phyloP scores from a whole-genome alignment of 2,329 filamentous ascomycete species.

The Purpureocillium takamizusanense region DNA sequence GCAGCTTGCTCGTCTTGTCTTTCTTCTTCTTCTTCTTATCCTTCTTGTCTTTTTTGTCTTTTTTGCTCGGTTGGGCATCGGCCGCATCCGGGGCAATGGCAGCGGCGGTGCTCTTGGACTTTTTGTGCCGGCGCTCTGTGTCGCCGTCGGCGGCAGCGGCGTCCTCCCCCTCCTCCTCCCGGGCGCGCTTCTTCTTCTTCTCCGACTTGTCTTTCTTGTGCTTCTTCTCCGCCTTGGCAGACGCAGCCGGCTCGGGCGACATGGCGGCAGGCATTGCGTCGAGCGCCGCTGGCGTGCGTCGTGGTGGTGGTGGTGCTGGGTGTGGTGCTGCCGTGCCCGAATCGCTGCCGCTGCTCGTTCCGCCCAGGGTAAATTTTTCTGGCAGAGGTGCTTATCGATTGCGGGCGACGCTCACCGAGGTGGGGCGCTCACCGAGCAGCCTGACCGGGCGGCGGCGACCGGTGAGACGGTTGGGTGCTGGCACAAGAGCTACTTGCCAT shows the following conservation, averaged over 20 bases:
- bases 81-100: conserved; percentile 13
- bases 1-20: conserved; percentile 4
- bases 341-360: too few relatives aligned
- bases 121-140: conserved; percentile 39
- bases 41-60: conserved; percentile 23
- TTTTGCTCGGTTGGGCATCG: conserved; percentile 13
- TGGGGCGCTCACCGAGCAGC: background rate
- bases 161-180: conserved; percentile 39
- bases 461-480: too few relatives aligned
- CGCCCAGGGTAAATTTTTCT: conserved; percentile 4
- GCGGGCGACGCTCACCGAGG: background rate
- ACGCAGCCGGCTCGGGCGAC: conserved; percentile 17
- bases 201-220: conserved; percentile 25
- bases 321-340: background rate
- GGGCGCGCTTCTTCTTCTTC: conserved; percentile 33
- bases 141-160: conserved; percentile 15
- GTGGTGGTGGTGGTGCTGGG: conserved; percentile 1
- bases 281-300: conserved; percentile 6
- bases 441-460: too few relatives aligned
- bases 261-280: conserved; percentile 23
- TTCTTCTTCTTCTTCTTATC: conserved; percentile 16
- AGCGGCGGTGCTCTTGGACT: conserved; percentile 35
- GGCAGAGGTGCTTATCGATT: conserved; percentile 6
- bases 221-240: conserved; percentile 29
- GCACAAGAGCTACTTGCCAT: too few relatives aligned